Conservation (phyloP, 495 filamentous ascomycete species). For the Aspergillus conjunctus region DNA sequence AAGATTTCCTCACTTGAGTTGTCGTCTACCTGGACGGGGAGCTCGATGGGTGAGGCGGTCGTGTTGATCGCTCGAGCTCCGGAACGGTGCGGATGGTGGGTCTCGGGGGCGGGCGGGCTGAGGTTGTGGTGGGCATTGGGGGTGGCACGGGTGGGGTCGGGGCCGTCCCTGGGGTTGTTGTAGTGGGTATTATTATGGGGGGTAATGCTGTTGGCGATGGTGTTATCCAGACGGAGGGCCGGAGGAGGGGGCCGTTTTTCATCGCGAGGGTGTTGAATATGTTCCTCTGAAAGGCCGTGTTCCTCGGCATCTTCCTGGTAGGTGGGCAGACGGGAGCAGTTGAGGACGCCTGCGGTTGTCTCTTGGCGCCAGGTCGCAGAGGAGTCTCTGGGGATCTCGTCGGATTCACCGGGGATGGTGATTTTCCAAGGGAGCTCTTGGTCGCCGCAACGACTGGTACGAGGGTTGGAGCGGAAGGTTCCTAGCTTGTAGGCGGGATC, state of each 20-base stretch:
- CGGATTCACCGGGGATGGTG: constrained; percentile 30
- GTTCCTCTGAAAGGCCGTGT: constrained; percentile 1
- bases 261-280: constrained; percentile 1
- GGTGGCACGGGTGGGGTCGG: not conserved
- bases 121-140: not conserved
- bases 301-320: constrained; percentile 25
- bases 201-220: not conserved
- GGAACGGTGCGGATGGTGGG: constrained; percentile 30
- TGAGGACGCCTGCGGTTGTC: constrained; percentile 16
- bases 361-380: constrained; percentile 13
- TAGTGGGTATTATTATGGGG: constrained; percentile 1
- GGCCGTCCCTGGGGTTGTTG: not conserved
- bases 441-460: constrained; percentile 33
- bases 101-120: not conserved
- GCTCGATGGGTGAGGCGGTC: constrained; percentile 35
- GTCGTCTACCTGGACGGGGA: constrained; percentile 44
- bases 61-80: constrained; percentile 29
- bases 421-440: constrained; percentile 36
- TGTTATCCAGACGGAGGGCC: not conserved
- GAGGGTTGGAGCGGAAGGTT: constrained; percentile 28
- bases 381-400: constrained; percentile 6
- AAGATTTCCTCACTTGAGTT: constrained; percentile 57
- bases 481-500: constrained; percentile 34
- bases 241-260: constrained; percentile 2
- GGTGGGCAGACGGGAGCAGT: constrained; percentile 18